phyloP scores from a whole-genome alignment of 371 early-diverging fungal genomes.

The Mortierella sp. region DNA sequence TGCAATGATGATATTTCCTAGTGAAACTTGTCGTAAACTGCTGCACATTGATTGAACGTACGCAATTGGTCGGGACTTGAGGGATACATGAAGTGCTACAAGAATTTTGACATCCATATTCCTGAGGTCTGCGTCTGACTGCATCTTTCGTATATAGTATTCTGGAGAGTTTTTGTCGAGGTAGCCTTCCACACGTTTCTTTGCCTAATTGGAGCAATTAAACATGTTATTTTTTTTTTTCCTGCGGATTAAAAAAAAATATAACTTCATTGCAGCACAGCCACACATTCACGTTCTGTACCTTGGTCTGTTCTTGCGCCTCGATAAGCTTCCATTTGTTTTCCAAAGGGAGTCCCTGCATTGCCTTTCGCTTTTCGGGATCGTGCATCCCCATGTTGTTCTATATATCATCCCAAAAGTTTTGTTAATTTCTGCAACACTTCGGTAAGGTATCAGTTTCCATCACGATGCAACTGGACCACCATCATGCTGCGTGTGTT shows the following conservation, averaged over 20 bases:
- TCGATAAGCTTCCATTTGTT: conserved; percentile 57
- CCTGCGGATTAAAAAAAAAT: background rate
- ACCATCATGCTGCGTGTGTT: background rate
- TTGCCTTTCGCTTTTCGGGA: conserved; percentile 42
- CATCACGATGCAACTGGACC: background rate
- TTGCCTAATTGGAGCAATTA: conserved; percentile 21
- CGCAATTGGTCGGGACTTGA: conserved; percentile 84
- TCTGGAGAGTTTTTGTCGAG: conserved; percentile 74
- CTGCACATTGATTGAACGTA: conserved; percentile 53
- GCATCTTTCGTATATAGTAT: conserved; percentile 70
- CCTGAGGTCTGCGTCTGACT: conserved; percentile 68
- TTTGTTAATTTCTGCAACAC: background rate
- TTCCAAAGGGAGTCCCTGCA: conserved; percentile 39
- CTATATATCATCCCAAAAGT: conserved; percentile 6
- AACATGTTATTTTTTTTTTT: background rate
- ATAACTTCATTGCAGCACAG: background rate
- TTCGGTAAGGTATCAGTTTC: background rate
- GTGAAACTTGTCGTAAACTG: background rate
- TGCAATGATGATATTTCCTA: too few species aligned
- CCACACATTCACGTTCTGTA: background rate
- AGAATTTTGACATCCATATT: conserved; percentile 70
- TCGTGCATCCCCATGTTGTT: conserved; percentile 57
- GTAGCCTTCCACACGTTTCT: conserved; percentile 43
- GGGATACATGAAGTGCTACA: conserved; percentile 74
- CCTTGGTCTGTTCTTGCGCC: conserved; percentile 53